Conservation (phyloP, 2,329 filamentous ascomycete species). For the Fusarium azukiicola region DNA sequence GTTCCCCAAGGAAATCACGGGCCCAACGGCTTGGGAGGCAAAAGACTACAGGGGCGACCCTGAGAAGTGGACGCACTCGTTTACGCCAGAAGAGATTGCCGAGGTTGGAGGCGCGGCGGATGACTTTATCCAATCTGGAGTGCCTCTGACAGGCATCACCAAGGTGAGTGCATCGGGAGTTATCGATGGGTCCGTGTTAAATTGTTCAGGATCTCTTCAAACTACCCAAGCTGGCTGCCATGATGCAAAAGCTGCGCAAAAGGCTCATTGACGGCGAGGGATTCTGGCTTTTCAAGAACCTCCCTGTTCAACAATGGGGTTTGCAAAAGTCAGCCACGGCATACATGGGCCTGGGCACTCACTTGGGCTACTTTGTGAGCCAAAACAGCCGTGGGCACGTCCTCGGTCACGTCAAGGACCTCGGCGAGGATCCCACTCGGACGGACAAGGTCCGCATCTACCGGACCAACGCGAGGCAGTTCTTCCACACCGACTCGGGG, state of each 20-base stretch:
- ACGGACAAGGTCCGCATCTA: constrained; percentile 94
- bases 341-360: constrained; percentile 91
- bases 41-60: constrained; percentile 82
- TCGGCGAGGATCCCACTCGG: constrained; percentile 86
- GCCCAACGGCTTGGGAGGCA: constrained; percentile 86
- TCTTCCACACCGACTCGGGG: constrained; percentile 86
- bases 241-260: constrained; percentile 59
- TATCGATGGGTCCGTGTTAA: neutral
- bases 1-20: constrained; percentile 86
- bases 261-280: constrained; percentile 87
- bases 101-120: constrained; percentile 31
- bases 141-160: constrained; percentile 29
- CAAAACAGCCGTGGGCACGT: constrained; percentile 93
- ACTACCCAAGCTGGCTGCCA: constrained; percentile 57
- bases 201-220: constrained; percentile 59
- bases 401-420: constrained; percentile 92
- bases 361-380: constrained; percentile 91
- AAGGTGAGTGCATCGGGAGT: constrained; percentile 10
- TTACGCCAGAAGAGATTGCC: constrained; percentile 69
- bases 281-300: constrained; percentile 93
- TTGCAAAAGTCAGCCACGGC: constrained; percentile 89
- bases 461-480: constrained; percentile 83
- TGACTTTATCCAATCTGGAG: constrained; percentile 28
- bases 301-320: constrained; percentile 88
- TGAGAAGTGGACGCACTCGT: constrained; percentile 86